Evolutionary conservation across 768 basidiomycete species (phyloP), one percentile per base, ranked within the genome.

Genomic region (Phanerochaete sordida): DNA sequence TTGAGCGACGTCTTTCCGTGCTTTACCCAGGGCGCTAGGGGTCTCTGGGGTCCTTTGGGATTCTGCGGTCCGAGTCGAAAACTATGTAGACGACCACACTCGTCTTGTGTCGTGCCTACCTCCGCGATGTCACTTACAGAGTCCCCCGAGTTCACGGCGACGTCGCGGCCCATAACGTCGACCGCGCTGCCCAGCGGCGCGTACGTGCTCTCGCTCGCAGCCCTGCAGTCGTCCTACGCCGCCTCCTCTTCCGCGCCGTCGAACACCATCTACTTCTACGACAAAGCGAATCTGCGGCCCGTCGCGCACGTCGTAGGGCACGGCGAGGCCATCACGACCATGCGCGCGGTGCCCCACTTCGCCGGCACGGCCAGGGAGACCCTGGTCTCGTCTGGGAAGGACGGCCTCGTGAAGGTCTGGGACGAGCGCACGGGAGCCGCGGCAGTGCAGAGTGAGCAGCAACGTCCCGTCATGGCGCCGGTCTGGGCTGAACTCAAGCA

Each of bases 401-500:
- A 92, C 63, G 90, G 90, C 1, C 76, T 78, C 55, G 82, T 93
- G 57, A 84, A 81, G 60, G 78, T 84, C 30, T 93, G 91, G 91
- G 91, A 93, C 69, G 81, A 83, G 57, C 82, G 91, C 58, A 75
- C 81, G 35, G 69, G 75, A 30, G 31, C 80, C 6, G 74, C 78
- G 51, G 73, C 78, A 49, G 79, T 88, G 35, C 82, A 84, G 77
- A 82, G 90, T 92, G 66, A 72, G 87, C 77, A 33, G 37, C 46
- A 46, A 30, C 45, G 16, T 46, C 33, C 50, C 4, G 12, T 16
- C 46, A 54, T 28, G n/a, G 43, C 52, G 43, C 27, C 28, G 51
- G 61, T 60, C 60, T 58, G 26, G 62, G 60, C 69, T 71, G 64
- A 65, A 68, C 68, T 71, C 66, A 71, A 70, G 61, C 49, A 57